Evolutionary conservation across 345 rosid species (phyloP), one percentile per base, ranked within the genome.

Genomic region (Pistacia atlantica): DNA sequence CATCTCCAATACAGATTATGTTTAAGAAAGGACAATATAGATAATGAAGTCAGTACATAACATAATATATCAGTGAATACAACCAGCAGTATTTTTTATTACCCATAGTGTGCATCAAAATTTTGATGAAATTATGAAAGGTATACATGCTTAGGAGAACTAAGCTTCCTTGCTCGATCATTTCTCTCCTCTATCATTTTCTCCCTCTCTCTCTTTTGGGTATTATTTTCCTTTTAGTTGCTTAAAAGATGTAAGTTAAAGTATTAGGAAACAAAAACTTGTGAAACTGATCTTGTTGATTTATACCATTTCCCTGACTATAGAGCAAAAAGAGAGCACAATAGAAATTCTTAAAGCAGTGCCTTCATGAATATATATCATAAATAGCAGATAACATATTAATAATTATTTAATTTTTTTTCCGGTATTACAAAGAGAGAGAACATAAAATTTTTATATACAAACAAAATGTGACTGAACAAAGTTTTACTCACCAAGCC

Each of bases 401-500:
- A 25, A 25, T 35, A 33, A 13, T 54, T 52, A 11, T 14, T 14
- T 54, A 11, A 11, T 49, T 51, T 51, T 51, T 11, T 51, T 11
- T 2, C 33, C 33, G 5, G 13, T 51, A 11, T 51, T 51, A 11
- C 17, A 54, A 37, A 56, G 8, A 55, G 4, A 71, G 45, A 33
- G 62, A 54, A 67, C 59, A 56, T 51, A 31, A 20, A 9, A 22
- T 8, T 48, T 10, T 18, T 8, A 31, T 14, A 54, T 64, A 54
- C 49, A 35, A 46, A 69, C 65, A 37, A 77, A 72, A 72, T 35
- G 61, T 35, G 57, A 71, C 57, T 33, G n/a, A 13, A 55, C 62
- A 70, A 83, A 72, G 46, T 17, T 57, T 48, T 31, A 83, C 95
- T 78, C 83, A 95, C 99, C 98, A 22, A 95, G 95, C 22, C 99